phyloP scores from a whole-genome alignment of 345 rosid genomes.

The Barbarea vulgaris region DNA sequence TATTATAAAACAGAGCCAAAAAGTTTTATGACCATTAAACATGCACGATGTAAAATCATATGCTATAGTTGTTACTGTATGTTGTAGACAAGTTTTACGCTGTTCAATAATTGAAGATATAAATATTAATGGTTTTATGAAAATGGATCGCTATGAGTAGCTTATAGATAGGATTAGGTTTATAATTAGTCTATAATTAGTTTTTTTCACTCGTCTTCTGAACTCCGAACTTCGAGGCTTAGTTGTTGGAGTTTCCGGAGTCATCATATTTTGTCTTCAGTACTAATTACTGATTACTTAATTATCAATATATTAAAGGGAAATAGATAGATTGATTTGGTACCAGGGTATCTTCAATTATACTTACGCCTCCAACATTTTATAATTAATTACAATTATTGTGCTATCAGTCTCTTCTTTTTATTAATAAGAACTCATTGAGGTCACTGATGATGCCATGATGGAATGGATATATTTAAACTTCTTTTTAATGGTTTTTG shows the following conservation, averaged over 20 bases:
- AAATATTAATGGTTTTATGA: not conserved
- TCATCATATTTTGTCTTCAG: conserved; percentile 32
- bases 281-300: conserved; percentile 17
- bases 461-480: not conserved
- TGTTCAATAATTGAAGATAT: conserved; percentile 30
- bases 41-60: not conserved
- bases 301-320: conserved; percentile 10
- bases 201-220: conserved; percentile 24
- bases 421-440: conserved; percentile 12
- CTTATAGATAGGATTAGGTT: conserved; percentile 31
- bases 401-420: conserved; percentile 5
- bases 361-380: not conserved
- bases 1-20: too few relatives aligned
- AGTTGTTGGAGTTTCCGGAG: conserved; percentile 41
- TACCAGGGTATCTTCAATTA: conserved; percentile 5
- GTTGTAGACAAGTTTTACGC: not conserved
- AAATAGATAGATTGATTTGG: conserved; percentile 16
- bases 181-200: conserved; percentile 27
- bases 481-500: not conserved
- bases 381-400: conserved; percentile 5
- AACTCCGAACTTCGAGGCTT: conserved; percentile 43
- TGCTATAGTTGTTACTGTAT: not conserved
- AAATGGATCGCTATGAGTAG: conserved; percentile 29
- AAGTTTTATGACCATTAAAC: not conserved
- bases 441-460: conserved; percentile 41